Base-by-base conservation (phyloP, 805 yeast species). In the Debaryomyces tyrocola region DNA sequence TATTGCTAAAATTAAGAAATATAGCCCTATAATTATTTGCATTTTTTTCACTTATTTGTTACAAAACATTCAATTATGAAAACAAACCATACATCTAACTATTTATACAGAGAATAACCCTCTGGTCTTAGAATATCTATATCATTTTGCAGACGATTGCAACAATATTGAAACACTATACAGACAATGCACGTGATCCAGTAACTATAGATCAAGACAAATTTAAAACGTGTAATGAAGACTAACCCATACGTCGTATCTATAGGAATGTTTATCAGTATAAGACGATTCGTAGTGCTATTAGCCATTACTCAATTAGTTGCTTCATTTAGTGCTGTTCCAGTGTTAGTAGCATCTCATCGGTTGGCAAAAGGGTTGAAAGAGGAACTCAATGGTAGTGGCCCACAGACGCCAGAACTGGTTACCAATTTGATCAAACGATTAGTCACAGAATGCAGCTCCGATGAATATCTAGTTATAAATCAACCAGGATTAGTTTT, bases 311-410 rank as follows among this genome's bases (percentile, higher is more conserved):
- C 33, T 12, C 41, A 15, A n/a, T 36, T 27, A 4, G 48, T 40
- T 12, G 41, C 41, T 8, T 43, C 50, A 6, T 52, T 53, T 33
- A 39, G 52, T 24, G 55, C 66, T 5, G 64, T 56, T 1, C 77
- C 77, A 1, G 53, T 71, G 14, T 44, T 72, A 11, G 52, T 71
- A n/a, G 74, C 72, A 7, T 69, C 75, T 0, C 77, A 73, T 48
- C 62, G 62, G 40, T 59, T 73, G 14, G 72, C 70, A 0, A 63
- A 62, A 6, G 67, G 64, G 0, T 54, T 70, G 33, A 57, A 53
- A 15, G 39, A 45, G 5, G 69, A 66, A 37, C 34, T 65, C 10
- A 44, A 46, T 1, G 52, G 46, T n/a, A 56, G 57, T 20, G 50
- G 53, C 31, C 41, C 56, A 11, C 73, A 69, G 46, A 52, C 48